Conservation (phyloP, 331 rosid genomes). For the Phaseolus coccineus region DNA sequence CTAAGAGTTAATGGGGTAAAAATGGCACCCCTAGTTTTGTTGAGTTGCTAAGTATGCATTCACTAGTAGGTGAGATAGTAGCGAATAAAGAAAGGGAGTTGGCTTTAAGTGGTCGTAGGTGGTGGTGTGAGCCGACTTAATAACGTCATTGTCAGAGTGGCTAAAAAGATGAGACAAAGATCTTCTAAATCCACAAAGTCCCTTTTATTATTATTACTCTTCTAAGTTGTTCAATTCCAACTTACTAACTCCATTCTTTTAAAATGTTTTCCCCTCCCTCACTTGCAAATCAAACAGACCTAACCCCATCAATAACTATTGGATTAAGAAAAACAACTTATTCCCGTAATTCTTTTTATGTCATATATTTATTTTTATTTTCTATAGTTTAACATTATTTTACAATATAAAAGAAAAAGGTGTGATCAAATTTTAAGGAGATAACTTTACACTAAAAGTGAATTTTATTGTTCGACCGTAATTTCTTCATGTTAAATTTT, state of each 20-base stretch:
- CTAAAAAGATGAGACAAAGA: constrained; percentile 52
- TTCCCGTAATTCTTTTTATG: neutral
- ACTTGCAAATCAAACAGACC: constrained; percentile 36
- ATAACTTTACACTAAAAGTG: too few relatives aligned
- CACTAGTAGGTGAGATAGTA: too few relatives aligned
- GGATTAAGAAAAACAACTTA: neutral
- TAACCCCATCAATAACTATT: constrained; percentile 9
- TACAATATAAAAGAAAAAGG: too few relatives aligned
- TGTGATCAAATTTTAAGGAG: too few relatives aligned
- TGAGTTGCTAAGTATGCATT: neutral
- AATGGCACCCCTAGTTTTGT: neutral
- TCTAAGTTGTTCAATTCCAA: constrained; percentile 45
- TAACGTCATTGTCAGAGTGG: constrained; percentile 43
- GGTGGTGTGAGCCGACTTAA: constrained; percentile 42
- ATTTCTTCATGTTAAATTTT: too few relatives aligned
- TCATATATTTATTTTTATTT: neutral
- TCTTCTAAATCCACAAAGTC: constrained; percentile 55
- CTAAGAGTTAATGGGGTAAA: too few relatives aligned
- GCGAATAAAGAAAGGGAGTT: constrained; percentile 2
- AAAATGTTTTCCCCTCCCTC: neutral
- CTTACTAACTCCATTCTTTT: neutral
- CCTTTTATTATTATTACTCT: constrained; percentile 30
- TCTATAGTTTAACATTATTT: neutral
- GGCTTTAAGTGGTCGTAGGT: constrained; percentile 54
- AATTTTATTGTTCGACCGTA: too few relatives aligned